Evolutionary conservation across 2,329 filamentous ascomycete genomes (phyloP).

Genomic region (Emmonsia crescens): DNA sequence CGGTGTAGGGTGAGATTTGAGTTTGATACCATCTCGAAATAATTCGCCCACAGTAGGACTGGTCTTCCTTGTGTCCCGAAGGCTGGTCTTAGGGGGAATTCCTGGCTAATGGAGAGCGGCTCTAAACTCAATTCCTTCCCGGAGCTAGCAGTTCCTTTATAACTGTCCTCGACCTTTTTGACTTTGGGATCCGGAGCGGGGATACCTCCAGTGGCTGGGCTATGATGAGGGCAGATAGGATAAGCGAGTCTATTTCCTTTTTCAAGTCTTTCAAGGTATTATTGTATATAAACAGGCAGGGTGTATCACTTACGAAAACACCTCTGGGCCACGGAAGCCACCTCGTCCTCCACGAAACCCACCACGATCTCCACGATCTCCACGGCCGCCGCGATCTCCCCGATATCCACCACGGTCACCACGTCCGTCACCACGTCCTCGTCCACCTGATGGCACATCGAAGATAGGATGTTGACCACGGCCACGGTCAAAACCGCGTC

Average conservation of each 20-base stretch:
- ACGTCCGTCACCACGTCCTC: conserved; percentile 16
- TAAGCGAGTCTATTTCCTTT: neutral
- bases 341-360: conserved; percentile 20
- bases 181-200: conserved; percentile 18
- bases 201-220: conserved; percentile 14
- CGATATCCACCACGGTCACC: conserved; percentile 16
- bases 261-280: neutral
- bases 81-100: conserved; percentile 27
- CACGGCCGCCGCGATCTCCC: conserved; percentile 15
- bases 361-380: conserved; percentile 19
- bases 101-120: conserved; percentile 8
- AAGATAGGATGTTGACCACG: conserved; percentile 4
- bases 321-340: conserved; percentile 12
- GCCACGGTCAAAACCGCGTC: conserved; percentile 6
- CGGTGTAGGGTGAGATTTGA: conserved; percentile 28
- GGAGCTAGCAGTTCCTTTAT: conserved; percentile 16
- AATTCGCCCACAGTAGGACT: conserved; percentile 30
- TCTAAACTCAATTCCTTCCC: conserved; percentile 7
- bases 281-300: neutral
- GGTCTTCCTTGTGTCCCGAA: conserved; percentile 26
- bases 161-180: conserved; percentile 19
- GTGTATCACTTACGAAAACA: conserved; percentile 21
- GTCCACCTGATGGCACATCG: conserved; percentile 4
- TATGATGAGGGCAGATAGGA: conserved; percentile 8
- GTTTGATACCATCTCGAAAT: conserved; percentile 27